Conservation (phyloP, 129 eudicot genomes). For the Gnaphalium uliginosum region DNA sequence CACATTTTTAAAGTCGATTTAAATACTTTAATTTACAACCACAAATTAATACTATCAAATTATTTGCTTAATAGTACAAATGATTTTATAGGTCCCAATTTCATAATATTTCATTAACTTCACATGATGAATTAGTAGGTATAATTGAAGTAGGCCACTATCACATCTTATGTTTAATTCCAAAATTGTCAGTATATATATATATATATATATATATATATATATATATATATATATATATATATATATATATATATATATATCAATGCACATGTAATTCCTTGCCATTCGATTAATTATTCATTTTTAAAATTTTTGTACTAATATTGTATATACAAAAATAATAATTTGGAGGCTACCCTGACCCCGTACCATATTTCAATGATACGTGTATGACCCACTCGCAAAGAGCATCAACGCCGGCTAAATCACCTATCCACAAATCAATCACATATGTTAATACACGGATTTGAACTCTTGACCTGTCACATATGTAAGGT, state of each 20-base stretch:
- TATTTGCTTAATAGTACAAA: conserved; percentile 17
- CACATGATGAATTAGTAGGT: conserved; percentile 34
- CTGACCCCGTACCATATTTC: no score
- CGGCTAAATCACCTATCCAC: no score
- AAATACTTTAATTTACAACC: conserved; percentile 2
- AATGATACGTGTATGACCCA: no score
- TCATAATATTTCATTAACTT: conserved; percentile 27
- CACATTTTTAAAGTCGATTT: conserved; percentile 8
- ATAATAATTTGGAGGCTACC: no score
- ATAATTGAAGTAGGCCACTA: conserved; percentile 36
- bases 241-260: conserved; percentile 19
- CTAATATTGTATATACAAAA: no score
- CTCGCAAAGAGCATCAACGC: no score
- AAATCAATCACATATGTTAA: no score
- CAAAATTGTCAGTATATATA: conserved; percentile 32
- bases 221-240: conserved; percentile 27
- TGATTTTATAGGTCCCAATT: conserved; percentile 25
- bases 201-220: conserved; percentile 24
- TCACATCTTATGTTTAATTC: conserved; percentile 40
- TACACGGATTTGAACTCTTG: no score
- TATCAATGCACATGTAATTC: conserved; percentile 35
- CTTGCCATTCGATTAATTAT: conserved; percentile 5
- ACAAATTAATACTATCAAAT: conserved; percentile 19
- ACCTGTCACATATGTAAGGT: no score
- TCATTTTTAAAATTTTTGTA: background rate